Percentiles rank a stretch among this genome's conserved stretches.
phyloP scores from a whole-genome alignment of 495 filamentous ascomycete species.

The Hypoxylon crocopeplum region DNA sequence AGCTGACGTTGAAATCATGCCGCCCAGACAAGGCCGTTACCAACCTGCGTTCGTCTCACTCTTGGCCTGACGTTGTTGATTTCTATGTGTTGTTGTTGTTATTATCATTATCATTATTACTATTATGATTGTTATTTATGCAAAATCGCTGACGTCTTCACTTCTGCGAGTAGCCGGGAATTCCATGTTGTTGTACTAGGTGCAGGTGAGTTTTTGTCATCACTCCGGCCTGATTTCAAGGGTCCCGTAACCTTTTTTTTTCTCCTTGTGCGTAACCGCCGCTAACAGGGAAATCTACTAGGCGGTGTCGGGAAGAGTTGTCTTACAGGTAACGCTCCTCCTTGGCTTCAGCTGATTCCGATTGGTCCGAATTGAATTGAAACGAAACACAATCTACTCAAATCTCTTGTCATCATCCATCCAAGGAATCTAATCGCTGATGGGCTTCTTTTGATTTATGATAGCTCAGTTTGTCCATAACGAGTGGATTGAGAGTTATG shows the following conservation, averaged over 20 bases:
- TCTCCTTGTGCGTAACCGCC: conserved; percentile 33
- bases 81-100: too few relatives aligned
- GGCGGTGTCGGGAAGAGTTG: conserved; percentile 98
- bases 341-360: conserved; percentile 7
- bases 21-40: conserved; percentile 31
- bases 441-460: conserved; percentile 27
- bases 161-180: conserved; percentile 65
- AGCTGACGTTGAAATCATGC: conserved; percentile 32
- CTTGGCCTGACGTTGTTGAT: too few relatives aligned
- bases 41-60: conserved; percentile 36
- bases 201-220: conserved; percentile 65
- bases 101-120: too few relatives aligned
- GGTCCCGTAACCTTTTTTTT: neutral
- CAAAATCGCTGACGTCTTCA: conserved; percentile 21
- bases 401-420: conserved; percentile 13
- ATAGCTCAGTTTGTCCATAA: conserved; percentile 98
- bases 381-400: conserved; percentile 19
- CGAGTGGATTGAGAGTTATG: conserved; percentile 99
- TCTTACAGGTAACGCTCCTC: conserved; percentile 76
- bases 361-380: conserved; percentile 33
- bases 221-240: conserved; percentile 3
- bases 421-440: conserved; percentile 30
- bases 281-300: conserved; percentile 46
- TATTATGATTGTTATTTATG: conserved; percentile 1
- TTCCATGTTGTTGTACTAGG: conserved; percentile 93